phyloP scores from a whole-genome alignment of 2,329 filamentous ascomycete species.

The Leptographium galeiforme region DNA sequence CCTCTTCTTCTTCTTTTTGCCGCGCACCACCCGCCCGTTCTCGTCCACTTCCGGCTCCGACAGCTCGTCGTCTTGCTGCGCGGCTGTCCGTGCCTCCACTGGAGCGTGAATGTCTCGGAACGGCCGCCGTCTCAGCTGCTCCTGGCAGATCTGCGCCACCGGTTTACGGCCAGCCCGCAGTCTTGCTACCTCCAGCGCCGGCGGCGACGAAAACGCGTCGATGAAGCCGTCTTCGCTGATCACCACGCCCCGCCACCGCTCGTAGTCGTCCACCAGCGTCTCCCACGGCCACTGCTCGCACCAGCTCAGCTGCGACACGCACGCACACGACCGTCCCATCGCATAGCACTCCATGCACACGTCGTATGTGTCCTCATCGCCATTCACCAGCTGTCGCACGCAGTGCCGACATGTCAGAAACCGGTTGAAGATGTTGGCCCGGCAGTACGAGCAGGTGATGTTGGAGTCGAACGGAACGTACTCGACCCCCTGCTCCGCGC shows the following conservation, averaged over 20 bases:
- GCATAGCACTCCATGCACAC: conserved; percentile 96
- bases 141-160: conserved; percentile 85
- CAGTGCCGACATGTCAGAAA: conserved; percentile 89
- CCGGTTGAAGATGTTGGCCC: conserved; percentile 92
- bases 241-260: conserved; percentile 68
- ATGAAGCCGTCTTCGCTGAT: conserved; percentile 58
- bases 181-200: conserved; percentile 57
- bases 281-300: conserved; percentile 87
- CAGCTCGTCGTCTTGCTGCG: conserved; percentile 29
- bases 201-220: conserved; percentile 51
- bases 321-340: conserved; percentile 90
- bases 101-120: conserved; percentile 70
- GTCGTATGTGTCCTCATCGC: conserved; percentile 77
- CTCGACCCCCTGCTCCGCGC: conserved; percentile 59
- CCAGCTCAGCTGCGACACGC: conserved; percentile 76
- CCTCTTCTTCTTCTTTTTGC: conserved; percentile 40
- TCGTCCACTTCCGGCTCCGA: conserved; percentile 47
- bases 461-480: conserved; percentile 75
- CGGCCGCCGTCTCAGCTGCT: conserved; percentile 65
- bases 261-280: conserved; percentile 63
- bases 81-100: conserved; percentile 25
- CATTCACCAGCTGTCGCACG: conserved; percentile 49
- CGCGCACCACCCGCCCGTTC: conserved; percentile 32
- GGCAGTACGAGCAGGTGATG: conserved; percentile 89
- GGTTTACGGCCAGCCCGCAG: conserved; percentile 59